Base-by-base conservation (phyloP, 805 yeast species). In the Barnettozyma sp. region DNA sequence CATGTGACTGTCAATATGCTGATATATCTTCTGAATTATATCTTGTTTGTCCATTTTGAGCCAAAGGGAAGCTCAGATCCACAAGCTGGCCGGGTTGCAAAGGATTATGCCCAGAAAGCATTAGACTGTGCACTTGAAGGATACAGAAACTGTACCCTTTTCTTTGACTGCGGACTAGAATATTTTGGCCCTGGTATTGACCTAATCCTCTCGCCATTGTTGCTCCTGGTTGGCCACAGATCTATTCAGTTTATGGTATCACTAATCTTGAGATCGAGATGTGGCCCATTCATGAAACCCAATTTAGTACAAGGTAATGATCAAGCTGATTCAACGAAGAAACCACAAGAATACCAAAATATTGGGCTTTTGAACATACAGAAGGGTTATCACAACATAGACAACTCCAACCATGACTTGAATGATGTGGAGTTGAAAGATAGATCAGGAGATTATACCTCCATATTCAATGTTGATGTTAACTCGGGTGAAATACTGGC, bases 221-320 rank as follows among this genome's bases (percentile, higher is more conserved):
- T 74, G 48, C 50, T 74, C 48, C 65, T 72, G 34, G 59, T 70
- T 25, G 76, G 76, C 39, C 78, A 73, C 44, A 60, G 80, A 43
- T 68, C 78, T 5, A 63, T 71, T 48, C 78, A 73, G 44, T 73
- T 74, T 45, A 60, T 74, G 55, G 73, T 74, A n/a, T 72, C 78
- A 28, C 50, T 74, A 45, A 66, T 73, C 18, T 46, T 74, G 34
- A 62, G 79, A 49, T 60, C 67, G 3, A 58, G 65, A 44, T 64
- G 69, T 52, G 70, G 69, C 3, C 68, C 70, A 14, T 52, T 60
- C 26, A 62, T 54, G 56, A 53, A 39, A 26, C 48, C 55, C 4
- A 34, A n/a, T 3, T 11, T 34, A 5, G 31, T 35, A 11, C 28
- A 35, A 4, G 23, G 22, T 6, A 16, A 28, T 3, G 13, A 18